Evolutionary conservation across 2,329 filamentous ascomycete genomes (phyloP).

Genomic region (Diaporthe sp.): DNA sequence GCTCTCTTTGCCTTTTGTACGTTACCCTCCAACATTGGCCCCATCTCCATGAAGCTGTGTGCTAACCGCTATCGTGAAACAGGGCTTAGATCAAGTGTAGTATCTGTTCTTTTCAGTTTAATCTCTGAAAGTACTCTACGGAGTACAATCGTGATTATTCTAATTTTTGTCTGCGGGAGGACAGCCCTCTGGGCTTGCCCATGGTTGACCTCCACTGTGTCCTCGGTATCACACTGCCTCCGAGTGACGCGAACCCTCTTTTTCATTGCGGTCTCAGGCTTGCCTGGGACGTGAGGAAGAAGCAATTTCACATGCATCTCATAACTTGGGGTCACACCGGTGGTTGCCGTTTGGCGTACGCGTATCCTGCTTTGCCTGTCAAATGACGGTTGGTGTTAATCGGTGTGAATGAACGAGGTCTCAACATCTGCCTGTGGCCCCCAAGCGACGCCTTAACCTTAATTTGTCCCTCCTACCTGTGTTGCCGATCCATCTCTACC

Average conservation of each 20-base stretch:
- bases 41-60: background rate
- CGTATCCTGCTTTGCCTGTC: too few relatives aligned
- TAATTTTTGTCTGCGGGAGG: conserved; percentile 73
- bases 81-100: conserved; percentile 79
- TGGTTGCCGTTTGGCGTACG: too few relatives aligned
- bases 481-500: background rate
- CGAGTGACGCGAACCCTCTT: conserved; percentile 72
- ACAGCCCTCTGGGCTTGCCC: conserved; percentile 76
- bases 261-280: conserved; percentile 70
- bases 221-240: conserved; percentile 80
- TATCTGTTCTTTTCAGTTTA: conserved; percentile 89
- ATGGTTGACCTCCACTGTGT: conserved; percentile 74
- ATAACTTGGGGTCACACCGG: too few relatives aligned
- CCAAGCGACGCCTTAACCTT: background rate
- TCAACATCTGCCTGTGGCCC: background rate
- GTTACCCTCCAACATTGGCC: background rate
- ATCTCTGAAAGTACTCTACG: conserved; percentile 80
- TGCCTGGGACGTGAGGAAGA: conserved; percentile 69
- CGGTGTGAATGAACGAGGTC: background rate
- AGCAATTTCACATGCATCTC: background rate
- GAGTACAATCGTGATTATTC: conserved; percentile 77
- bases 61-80: background rate
- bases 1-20: conserved; percentile 36
- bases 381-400: too few relatives aligned
- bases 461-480: background rate